phyloP scores from a whole-genome alignment of 805 yeast species.

The Nakazawaea populi region DNA sequence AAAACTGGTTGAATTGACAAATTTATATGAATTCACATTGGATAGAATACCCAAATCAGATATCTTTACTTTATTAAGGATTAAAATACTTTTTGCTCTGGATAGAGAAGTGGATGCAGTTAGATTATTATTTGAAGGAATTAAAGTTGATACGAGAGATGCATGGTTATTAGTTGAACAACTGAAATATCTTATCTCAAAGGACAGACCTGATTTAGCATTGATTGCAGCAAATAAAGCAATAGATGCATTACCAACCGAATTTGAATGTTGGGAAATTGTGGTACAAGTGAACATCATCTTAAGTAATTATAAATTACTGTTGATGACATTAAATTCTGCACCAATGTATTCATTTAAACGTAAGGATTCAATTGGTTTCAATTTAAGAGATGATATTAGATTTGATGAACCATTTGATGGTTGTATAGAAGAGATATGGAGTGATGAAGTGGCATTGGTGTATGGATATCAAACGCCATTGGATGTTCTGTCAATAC shows the following conservation, averaged over 20 bases:
- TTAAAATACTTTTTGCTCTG: slow-evolving; percentile 31
- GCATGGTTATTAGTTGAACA: slow-evolving; percentile 58
- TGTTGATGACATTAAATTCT: slow-evolving; percentile 64
- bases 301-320: slow-evolving; percentile 47
- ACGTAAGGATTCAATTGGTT: slow-evolving; percentile 37
- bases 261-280: slow-evolving; percentile 66
- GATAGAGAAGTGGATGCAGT: slow-evolving; percentile 46
- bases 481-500: slow-evolving; percentile 23
- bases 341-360: slow-evolving; percentile 60
- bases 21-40: slow-evolving; percentile 33
- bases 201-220: slow-evolving; percentile 51
- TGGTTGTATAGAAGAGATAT: slow-evolving; percentile 44
- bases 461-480: slow-evolving; percentile 28
- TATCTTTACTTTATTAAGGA: slow-evolving; percentile 29
- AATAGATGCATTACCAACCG: slow-evolving; percentile 67
- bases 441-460: slow-evolving; percentile 32
- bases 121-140: slow-evolving; percentile 30
- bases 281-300: slow-evolving; percentile 57
- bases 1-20: slow-evolving; percentile 32
- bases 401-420: slow-evolving; percentile 48
- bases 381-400: slow-evolving; percentile 37
- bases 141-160: slow-evolving; percentile 42
- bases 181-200: slow-evolving; percentile 53
- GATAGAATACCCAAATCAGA: slow-evolving; percentile 25
- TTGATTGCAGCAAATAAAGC: slow-evolving; percentile 52